phyloP scores from a whole-genome alignment of 345 rosid species.

The Erysimum cheiranthoides region DNA sequence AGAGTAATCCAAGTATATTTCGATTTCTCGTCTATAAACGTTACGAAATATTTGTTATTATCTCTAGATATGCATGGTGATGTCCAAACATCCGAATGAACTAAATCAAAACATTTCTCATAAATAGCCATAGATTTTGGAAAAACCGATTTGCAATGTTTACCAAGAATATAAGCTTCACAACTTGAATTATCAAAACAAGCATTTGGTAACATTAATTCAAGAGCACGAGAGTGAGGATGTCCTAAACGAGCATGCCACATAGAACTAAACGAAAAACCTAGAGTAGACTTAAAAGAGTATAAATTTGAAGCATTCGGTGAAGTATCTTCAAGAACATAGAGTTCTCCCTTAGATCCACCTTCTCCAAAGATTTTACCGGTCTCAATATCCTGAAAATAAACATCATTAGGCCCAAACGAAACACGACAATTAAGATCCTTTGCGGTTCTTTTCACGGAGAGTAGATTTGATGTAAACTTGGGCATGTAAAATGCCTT shows the following conservation, averaged over 20 bases:
- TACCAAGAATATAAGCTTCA: not conserved
- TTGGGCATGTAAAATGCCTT: not conserved
- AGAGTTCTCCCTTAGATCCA: fast-evolving
- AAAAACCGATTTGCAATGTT: not conserved
- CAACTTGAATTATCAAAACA: not conserved
- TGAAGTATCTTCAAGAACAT: not conserved
- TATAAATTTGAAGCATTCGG: not conserved
- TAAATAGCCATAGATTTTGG: not conserved
- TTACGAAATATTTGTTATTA: not conserved
- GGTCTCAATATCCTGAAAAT: not conserved
- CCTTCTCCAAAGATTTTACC: not conserved
- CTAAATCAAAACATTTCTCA: not conserved
- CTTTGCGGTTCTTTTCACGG: fast-evolving
- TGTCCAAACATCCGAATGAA: not conserved
- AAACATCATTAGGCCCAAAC: not conserved
- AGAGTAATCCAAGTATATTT: not conserved
- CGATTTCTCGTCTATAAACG: not conserved
- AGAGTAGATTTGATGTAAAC: not conserved
- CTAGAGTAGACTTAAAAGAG: too few relatives aligned
- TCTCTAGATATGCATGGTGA: not conserved
- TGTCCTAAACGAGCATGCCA: not conserved
- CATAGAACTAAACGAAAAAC: not conserved
- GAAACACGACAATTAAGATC: not conserved
- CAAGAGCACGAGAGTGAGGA: not conserved
- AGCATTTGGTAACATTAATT: not conserved